Evolutionary conservation across 768 basidiomycete species (phyloP).

Genomic region (Imleria badia): DNA sequence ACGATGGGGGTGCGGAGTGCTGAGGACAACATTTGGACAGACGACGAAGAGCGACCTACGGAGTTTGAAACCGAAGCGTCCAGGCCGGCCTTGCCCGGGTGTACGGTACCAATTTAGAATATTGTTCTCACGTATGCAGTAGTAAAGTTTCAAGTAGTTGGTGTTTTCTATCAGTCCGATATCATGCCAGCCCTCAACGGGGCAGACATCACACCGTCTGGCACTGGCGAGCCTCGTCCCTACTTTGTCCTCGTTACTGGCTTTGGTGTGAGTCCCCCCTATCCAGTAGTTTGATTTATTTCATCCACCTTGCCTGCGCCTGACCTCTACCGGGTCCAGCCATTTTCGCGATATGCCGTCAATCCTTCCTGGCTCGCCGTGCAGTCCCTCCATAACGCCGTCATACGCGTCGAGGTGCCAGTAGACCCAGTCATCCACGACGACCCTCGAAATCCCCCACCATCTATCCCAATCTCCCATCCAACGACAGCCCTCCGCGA

Average conservation of each 20-base stretch:
- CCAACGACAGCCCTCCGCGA: conserved; percentile 31
- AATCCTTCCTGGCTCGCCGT: conserved; percentile 79
- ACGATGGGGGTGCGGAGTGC: conserved; percentile 50
- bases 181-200: conserved; percentile 35
- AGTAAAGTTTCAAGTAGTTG: too few relatives aligned
- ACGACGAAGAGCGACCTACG: not conserved
- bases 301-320: conserved; percentile 16
- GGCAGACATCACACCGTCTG: conserved; percentile 11
- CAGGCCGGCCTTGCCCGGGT: conserved; percentile 11
- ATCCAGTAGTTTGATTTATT: conserved; percentile 22
- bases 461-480: conserved; percentile 3
- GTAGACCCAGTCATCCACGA: conserved; percentile 19
- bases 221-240: conserved; percentile 29
- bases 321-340: conserved; percentile 38
- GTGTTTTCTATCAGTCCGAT: not conserved
- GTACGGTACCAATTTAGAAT: not conserved
- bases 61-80: not conserved
- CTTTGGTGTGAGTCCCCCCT: conserved; percentile 48
- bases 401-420: conserved; percentile 43
- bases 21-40: conserved; percentile 55
- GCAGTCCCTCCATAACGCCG: conserved; percentile 55
- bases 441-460: conserved; percentile 10
- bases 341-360: conserved; percentile 51
- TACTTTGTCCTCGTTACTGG: conserved; percentile 51
- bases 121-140: conserved; percentile 7